Base-by-base conservation (phyloP, 768 basidiomycete species). In the Paxillus ammoniavirescens region DNA sequence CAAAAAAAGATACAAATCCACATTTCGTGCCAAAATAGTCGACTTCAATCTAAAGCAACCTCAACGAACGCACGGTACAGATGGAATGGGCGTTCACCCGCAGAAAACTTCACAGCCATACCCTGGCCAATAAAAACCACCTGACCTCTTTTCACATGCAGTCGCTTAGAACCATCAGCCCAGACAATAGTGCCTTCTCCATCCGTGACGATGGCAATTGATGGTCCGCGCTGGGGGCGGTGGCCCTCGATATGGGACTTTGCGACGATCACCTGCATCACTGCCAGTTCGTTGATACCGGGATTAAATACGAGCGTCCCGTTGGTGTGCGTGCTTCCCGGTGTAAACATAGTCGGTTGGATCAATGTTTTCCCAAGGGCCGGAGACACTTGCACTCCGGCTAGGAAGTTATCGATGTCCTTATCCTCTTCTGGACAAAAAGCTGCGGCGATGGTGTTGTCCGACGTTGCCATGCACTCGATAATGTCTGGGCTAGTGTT, bases 221-320 rank as follows among this genome's bases (percentile, higher is more conserved):
- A 91, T 1, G 93, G 94, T 0, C 93, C 94, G 0, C 81, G 79
- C 15, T 95, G 64, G 3, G 77, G 67, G n/a, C 73, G 75, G 60
- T 92, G 89, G 12, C 51, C 63, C 65, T 86, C 84, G 30, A 61
- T 62, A 52, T 69, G 69, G 7, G 73, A 76, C 0, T 63, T 56
- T 0, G 64, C 55, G 5, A 95, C 64, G 38, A 72, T 73, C 6
- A 83, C 75, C 31, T 80, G 79, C 9, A 93, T 73, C 5, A 98
- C 92, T 12, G 89, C 84, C 69, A 98, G 95, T 71, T 98, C 93
- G 26, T 89, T 83, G 58, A 93, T 88, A 0, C 93, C 92, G 3
- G 94, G 94, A 65, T 96, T 83, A 72, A 93, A 96, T 9, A 94
- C 68, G n/a, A 74, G 77, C 28, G 80, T 53, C 15, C 65, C 56